Percentiles rank a stretch among this genome's conserved stretches.
Evolutionary conservation across 495 filamentous ascomycete species (phyloP).

Genomic region (Physcia stellaris): DNA sequence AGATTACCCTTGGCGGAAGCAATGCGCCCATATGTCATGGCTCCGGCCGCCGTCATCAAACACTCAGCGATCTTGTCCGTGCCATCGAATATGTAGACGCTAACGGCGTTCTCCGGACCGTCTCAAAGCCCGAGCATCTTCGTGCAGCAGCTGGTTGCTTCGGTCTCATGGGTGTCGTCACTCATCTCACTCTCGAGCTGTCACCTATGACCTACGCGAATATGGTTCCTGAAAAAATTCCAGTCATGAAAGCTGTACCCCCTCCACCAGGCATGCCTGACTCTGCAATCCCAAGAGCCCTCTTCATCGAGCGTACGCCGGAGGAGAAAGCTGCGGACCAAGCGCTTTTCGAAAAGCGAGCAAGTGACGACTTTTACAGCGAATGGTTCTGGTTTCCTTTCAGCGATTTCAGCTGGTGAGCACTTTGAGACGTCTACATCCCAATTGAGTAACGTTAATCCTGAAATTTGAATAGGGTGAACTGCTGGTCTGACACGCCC

Average conservation of each 20-base stretch:
- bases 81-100: conserved; percentile 36
- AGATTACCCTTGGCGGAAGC: conserved; percentile 35
- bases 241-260: conserved; percentile 31
- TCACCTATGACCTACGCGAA: conserved; percentile 36
- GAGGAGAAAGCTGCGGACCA: conserved; percentile 10
- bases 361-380: conserved; percentile 31
- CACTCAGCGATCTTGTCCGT: conserved; percentile 33
- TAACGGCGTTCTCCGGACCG: conserved; percentile 29
- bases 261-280: conserved; percentile 12
- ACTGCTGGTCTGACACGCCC: conserved; percentile 31
- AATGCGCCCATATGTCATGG: conserved; percentile 40
- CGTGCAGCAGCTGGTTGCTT: conserved; percentile 35
- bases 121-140: conserved; percentile 27
- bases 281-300: background rate
- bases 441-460: no score
- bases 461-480: no score
- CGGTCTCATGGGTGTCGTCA: conserved; percentile 37
- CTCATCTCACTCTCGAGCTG: conserved; percentile 37
- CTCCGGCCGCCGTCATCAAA: conserved; percentile 28
- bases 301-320: conserved; percentile 3
- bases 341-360: conserved; percentile 22
- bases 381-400: conserved; percentile 45
- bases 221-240: conserved; percentile 29
- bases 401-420: conserved; percentile 27
- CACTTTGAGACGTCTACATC: no score